These are phyloP conservation scores for Chaetomium fimeti DNA, from an alignment of 495 filamentous ascomycete genomes.

Conservation along the genomic window DNA sequence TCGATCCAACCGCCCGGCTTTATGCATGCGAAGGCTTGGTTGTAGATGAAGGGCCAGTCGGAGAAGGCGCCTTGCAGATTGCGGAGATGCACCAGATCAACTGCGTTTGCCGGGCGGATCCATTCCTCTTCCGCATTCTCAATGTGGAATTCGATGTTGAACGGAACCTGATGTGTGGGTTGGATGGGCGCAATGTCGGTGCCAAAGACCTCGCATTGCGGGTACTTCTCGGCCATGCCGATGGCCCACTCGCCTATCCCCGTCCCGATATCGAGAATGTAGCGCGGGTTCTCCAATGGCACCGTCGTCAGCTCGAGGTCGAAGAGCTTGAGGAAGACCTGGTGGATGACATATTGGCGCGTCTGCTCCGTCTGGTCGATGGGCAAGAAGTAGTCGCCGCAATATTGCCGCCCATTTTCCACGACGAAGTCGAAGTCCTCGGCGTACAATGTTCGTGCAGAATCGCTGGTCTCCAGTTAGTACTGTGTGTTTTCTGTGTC, in stretches of 20 bases:
- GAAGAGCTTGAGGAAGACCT: slow-evolving; percentile 62
- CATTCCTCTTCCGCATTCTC: slow-evolving; percentile 63
- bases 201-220: slow-evolving; percentile 62
- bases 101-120: slow-evolving; percentile 55
- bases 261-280: slow-evolving; percentile 68
- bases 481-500: neutral
- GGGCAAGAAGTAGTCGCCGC: slow-evolving; percentile 69
- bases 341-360: slow-evolving; percentile 65
- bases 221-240: slow-evolving; percentile 63
- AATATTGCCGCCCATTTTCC: slow-evolving; percentile 69
- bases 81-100: slow-evolving; percentile 67
- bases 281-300: slow-evolving; percentile 51
- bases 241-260: slow-evolving; percentile 75
- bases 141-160: slow-evolving; percentile 69
- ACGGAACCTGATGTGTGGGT: slow-evolving; percentile 52
- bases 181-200: slow-evolving; percentile 65
- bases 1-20: slow-evolving; percentile 67
- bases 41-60: slow-evolving; percentile 62
- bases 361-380: slow-evolving; percentile 73
- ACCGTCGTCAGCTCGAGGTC: slow-evolving; percentile 59
- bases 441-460: slow-evolving; percentile 59
- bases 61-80: slow-evolving; percentile 61
- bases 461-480: slow-evolving; percentile 38
- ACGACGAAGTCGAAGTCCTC: slow-evolving; percentile 54
- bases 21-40: slow-evolving; percentile 58